Percentiles rank a stretch among this genome's conserved stretches.
Conservation (phyloP, 768 basidiomycete genomes). For the Leucosporidium scottii region DNA sequence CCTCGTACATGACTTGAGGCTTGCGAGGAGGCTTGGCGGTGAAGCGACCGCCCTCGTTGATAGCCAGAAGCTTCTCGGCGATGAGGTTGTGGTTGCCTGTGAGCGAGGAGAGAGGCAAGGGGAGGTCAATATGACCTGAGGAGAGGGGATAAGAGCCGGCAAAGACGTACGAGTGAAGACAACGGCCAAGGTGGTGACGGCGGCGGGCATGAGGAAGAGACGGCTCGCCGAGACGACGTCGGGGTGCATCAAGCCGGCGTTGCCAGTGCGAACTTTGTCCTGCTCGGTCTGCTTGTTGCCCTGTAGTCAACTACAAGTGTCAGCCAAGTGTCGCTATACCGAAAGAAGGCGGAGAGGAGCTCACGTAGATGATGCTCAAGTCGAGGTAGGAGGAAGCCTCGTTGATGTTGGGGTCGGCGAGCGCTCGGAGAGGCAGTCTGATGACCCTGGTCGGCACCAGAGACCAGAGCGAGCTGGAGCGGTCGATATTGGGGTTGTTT, state of each 20-base stretch:
- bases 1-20: too few relatives aligned
- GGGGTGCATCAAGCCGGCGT: slow-evolving; percentile 58
- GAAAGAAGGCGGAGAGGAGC: too few relatives aligned
- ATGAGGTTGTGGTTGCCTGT: slow-evolving; percentile 52
- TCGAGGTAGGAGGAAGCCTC: slow-evolving; percentile 67
- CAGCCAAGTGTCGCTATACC: too few relatives aligned
- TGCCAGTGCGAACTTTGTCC: slow-evolving; percentile 50
- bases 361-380: slow-evolving; percentile 58
- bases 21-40: slow-evolving; percentile 5
- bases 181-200: slow-evolving; percentile 60
- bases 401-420: slow-evolving; percentile 46
- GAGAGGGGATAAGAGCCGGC: neutral
- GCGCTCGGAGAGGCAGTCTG: slow-evolving; percentile 33
- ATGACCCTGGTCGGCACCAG: slow-evolving; percentile 26
- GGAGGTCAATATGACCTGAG: neutral
- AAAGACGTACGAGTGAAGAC: slow-evolving; percentile 53
- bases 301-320: neutral
- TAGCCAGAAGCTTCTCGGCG: slow-evolving; percentile 45
- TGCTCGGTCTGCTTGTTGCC: slow-evolving; percentile 54
- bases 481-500: slow-evolving; percentile 22
- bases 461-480: slow-evolving; percentile 23
- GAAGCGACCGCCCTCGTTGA: slow-evolving; percentile 57
- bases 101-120: neutral
- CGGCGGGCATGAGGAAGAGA: slow-evolving; percentile 60
- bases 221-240: slow-evolving; percentile 51